These are phyloP conservation scores for Paramecium octaurelia DNA, from an alignment of 73 alveolate genomes.

Conservation along the genomic window DNA sequence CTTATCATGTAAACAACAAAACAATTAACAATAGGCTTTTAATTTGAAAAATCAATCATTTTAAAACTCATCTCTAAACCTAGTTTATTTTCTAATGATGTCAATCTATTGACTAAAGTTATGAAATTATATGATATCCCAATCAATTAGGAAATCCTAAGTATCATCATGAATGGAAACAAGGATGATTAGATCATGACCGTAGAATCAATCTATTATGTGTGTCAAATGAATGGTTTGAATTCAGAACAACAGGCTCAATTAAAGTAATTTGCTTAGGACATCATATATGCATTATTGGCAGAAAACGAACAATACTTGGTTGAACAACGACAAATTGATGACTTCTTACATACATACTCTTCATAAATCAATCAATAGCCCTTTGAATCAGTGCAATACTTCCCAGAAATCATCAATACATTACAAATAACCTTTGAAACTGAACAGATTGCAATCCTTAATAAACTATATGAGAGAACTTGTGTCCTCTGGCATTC, in stretches of 20 bases:
- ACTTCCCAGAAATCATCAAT: neutral
- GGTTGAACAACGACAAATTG: neutral
- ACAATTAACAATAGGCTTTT: neutral
- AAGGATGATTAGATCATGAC: neutral
- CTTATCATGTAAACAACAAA: neutral
- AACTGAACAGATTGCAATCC: neutral
- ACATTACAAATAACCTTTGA: neutral
- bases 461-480: neutral
- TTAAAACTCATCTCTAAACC: neutral
- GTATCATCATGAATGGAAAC: neutral
- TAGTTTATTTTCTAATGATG: neutral
- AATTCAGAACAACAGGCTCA: neutral
- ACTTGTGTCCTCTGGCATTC: neutral
- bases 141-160: neutral
- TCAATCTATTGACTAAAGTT: neutral
- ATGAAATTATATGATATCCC: neutral
- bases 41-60: neutral
- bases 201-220: neutral
- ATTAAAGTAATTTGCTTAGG: neutral
- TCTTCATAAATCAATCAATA: neutral
- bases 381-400: neutral
- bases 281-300: neutral
- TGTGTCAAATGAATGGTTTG: neutral
- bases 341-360: neutral
- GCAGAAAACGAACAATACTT: neutral